Base-by-base conservation (phyloP, 2,329 filamentous ascomycete genomes). In the Leptosphaerulina australis region DNA sequence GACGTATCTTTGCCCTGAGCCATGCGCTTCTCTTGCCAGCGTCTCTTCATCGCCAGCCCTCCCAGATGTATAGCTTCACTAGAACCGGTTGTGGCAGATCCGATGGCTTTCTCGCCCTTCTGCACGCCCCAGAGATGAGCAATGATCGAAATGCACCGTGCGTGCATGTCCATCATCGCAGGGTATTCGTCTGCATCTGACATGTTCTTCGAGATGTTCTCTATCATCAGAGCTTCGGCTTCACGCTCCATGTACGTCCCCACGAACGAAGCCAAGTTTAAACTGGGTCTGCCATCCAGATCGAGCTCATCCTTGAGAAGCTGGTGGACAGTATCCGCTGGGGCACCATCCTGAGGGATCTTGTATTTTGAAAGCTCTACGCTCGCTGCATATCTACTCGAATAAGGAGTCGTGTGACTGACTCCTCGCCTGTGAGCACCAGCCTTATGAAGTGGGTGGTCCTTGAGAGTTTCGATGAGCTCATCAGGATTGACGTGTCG, bases 51-150 rank as follows among this genome's bases (percentile, higher is more conserved):
- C 3, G 87, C 86, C 15, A 90, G 73, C 1, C 85, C 86, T 24
- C 85, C 87, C 1, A 90, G 78, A 63, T 88, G 85, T 50, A 89
- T 87, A 0, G 85, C 87, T 68, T 90, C 87, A 9, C 82, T 87
- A 0, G 85, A 88, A 0, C 87, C 87, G 0, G 87, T 88, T 0
- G 86, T 89, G 3, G 86, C 86, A 0, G 84, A 83, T 2, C 87
- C 87, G 43, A 89, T 80, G 4, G 87, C 84, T 50, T 81, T 84
- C 66, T 88, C 83, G 1, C 78, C 79, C 49, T 82, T 79, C 61
- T 83, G 77, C 7, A 81, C 81, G 14, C 82, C 79, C 87, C 85
- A 88, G 2, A 90, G 76, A 51, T 87, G 72, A 1, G 86, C 82
- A 47, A 90, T 77, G 62, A 90, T 90, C 47, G 80, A 85, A 14